Base-by-base conservation (phyloP, 305 asterid species). In the Fraxinus floribunda region DNA sequence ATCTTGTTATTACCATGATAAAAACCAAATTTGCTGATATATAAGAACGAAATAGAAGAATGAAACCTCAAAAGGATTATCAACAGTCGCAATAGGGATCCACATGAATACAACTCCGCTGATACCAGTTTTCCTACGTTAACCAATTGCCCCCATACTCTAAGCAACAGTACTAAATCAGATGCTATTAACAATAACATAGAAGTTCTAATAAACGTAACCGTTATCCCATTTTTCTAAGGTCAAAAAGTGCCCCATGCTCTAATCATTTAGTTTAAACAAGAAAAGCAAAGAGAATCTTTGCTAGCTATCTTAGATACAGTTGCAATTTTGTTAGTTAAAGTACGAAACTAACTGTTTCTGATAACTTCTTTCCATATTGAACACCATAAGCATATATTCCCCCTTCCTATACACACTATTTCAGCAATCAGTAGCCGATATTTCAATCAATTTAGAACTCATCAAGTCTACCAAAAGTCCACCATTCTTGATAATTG, bases 401-500 rank as follows among this genome's bases (percentile, higher is more conserved):
- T 4, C n/a, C 20, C 9, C 39, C 75, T 20, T n/a, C 15, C 15
- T 60, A 8, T 7, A 60, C 70, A 20, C 70, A 22, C 29, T 29
- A 77, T 64, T 64, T 74, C 36, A 10, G 75, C 41, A 22, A 20
- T 66, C 32, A 57, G 35, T 64, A 52, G 34, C 15, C 39, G 30
- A 36, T 9, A 70, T 62, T 35, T 62, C 46, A 20, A 60, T 60
- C 70, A 60, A 68, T 5, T 68, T 68, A 26, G 36, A 68, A 68
- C 75, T 29, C 39, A 13, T 68, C 35, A 13, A 68, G 8, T 60
- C 30, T 74, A 73, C 41, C 78, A 55, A 20, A 62, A 41, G 30
- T 44, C 57, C 46, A 78, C 77, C 13, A 75, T 77, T 77, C 29
- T 70, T 68, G 8, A 74, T 22, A 78, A 34, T 36, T 62, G 26